phyloP scores from a whole-genome alignment of 2,329 filamentous ascomycete genomes.

The Thermomyces lanuginosus region DNA sequence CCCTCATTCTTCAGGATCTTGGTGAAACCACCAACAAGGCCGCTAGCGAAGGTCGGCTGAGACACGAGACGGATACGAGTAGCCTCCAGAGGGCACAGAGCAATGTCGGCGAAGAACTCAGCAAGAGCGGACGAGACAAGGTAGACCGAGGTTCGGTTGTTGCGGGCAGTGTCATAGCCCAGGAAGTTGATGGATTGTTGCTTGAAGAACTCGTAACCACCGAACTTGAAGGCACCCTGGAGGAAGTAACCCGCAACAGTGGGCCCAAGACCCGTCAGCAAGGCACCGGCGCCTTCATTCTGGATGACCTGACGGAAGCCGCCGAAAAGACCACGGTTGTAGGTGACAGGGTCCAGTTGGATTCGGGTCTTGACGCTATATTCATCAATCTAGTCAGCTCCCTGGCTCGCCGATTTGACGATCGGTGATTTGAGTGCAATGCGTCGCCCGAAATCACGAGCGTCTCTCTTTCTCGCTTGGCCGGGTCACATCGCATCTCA shows the following conservation, averaged over 20 bases:
- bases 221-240: slow-evolving; percentile 85
- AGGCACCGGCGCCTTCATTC: slow-evolving; percentile 70
- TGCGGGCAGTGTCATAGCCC: slow-evolving; percentile 58
- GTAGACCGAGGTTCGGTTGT: slow-evolving; percentile 72
- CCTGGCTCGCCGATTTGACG: too few relatives aligned
- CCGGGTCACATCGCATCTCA: too few relatives aligned
- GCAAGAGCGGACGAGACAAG: slow-evolving; percentile 46
- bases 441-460: too few relatives aligned
- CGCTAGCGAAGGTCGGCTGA: slow-evolving; percentile 68
- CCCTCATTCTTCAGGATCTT: slow-evolving; percentile 77
- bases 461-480: too few relatives aligned
- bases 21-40: slow-evolving; percentile 60
- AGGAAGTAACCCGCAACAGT: slow-evolving; percentile 86
- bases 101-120: slow-evolving; percentile 47
- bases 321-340: slow-evolving; percentile 75
- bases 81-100: slow-evolving; percentile 80
- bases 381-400: too few relatives aligned
- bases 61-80: slow-evolving; percentile 89
- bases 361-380: slow-evolving; percentile 86
- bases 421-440: too few relatives aligned
- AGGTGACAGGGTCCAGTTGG: slow-evolving; percentile 77
- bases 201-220: slow-evolving; percentile 95
- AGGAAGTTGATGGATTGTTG: slow-evolving; percentile 68
- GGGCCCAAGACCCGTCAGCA: slow-evolving; percentile 71
- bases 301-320: slow-evolving; percentile 73